Evolutionary conservation across 2,329 filamentous ascomycete species (phyloP).

Genomic region (Malbranchea cinnamomea): DNA sequence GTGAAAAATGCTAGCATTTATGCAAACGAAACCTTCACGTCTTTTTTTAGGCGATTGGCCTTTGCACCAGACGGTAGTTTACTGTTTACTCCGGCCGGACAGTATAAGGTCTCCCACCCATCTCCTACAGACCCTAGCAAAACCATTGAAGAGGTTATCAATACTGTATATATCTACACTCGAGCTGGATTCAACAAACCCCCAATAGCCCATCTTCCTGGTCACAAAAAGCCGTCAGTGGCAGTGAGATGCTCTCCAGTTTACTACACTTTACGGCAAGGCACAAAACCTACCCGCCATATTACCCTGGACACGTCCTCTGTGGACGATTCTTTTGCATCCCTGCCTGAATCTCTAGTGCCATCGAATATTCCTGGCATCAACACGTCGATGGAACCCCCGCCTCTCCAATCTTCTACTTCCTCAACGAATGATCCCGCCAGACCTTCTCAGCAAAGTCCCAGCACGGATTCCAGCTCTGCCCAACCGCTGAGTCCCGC

Average conservation of each 20-base stretch:
- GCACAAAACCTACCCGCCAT: slow-evolving; percentile 56
- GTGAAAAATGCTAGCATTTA: slow-evolving; percentile 82
- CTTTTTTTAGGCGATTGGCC: slow-evolving; percentile 84
- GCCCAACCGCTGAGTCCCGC: slow-evolving; percentile 45
- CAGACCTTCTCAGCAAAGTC: slow-evolving; percentile 37
- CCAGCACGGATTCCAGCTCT: slow-evolving; percentile 36
- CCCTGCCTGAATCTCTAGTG: slow-evolving; percentile 67
- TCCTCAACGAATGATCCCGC: slow-evolving; percentile 31
- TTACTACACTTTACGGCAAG: slow-evolving; percentile 65
- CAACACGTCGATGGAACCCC: slow-evolving; percentile 61
- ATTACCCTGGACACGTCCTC: slow-evolving; percentile 93
- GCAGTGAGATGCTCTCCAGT: slow-evolving; percentile 88
- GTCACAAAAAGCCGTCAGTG: slow-evolving; percentile 95
- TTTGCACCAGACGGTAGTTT: slow-evolving; percentile 93
- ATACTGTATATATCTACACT: slow-evolving; percentile 97
- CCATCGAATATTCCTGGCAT: slow-evolving; percentile 35
- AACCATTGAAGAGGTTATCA: slow-evolving; percentile 70
- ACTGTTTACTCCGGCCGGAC: slow-evolving; percentile 83
- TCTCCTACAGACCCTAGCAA: slow-evolving; percentile 54
- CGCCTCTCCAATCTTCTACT: slow-evolving; percentile 42
- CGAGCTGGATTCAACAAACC: slow-evolving; percentile 92
- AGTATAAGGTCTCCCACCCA: slow-evolving; percentile 70
- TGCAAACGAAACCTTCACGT: slow-evolving; percentile 90
- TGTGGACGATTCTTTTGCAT: slow-evolving; percentile 65
- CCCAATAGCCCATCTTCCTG: slow-evolving; percentile 83